Percentiles rank a stretch among this genome's conserved stretches.
These are phyloP conservation scores for Solanum tarijense DNA, from an alignment of 257 asterid species.

Conservation along the genomic window DNA sequence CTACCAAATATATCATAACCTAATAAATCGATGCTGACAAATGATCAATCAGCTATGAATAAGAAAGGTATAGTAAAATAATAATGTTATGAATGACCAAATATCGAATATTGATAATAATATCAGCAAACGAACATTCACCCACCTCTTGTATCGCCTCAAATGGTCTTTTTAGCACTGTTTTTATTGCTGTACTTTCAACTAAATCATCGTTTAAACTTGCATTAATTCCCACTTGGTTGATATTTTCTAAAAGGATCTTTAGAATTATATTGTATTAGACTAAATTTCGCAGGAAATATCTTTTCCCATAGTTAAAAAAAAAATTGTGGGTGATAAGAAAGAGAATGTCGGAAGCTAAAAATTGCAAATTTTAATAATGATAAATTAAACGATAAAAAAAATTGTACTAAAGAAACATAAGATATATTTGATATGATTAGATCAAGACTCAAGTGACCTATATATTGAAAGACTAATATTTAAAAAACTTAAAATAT, in stretches of 20 bases:
- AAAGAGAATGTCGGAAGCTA: too few relatives aligned
- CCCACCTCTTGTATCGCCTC: background rate
- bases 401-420: too few relatives aligned
- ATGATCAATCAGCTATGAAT: accelerated
- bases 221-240: background rate
- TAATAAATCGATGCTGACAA: background rate
- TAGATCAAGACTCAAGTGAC: too few relatives aligned
- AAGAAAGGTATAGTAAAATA: accelerated
- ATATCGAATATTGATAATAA: too few relatives aligned
- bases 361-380: too few relatives aligned
- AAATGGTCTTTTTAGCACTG: background rate
- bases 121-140: background rate
- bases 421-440: too few relatives aligned
- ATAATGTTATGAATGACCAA: background rate
- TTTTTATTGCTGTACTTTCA: background rate
- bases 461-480: too few relatives aligned
- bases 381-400: too few relatives aligned
- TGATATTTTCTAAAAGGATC: background rate
- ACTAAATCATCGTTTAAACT: background rate
- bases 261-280: background rate
- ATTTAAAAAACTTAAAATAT: too few relatives aligned
- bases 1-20: too few relatives aligned
- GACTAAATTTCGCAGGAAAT: background rate
- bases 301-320: background rate
- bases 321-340: too few relatives aligned